phyloP scores from a whole-genome alignment of 164 flowering plant species.

The Liquidambar formosana region DNA sequence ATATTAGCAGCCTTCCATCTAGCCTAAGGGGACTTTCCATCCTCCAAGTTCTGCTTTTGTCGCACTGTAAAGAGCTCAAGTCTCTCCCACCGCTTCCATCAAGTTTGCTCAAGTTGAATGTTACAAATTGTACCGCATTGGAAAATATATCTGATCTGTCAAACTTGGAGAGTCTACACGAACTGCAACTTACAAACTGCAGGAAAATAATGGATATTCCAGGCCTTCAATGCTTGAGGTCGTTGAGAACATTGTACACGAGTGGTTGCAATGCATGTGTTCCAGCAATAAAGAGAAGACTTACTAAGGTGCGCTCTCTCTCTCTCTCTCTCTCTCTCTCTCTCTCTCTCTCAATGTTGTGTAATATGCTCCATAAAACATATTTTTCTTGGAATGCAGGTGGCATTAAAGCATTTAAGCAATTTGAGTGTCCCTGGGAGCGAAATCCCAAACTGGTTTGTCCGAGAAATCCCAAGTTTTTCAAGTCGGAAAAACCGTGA shows the following conservation, averaged over 20 bases:
- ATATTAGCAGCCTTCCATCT: conserved; percentile 30
- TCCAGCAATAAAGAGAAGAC: conserved; percentile 22
- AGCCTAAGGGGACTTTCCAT: conserved; percentile 26
- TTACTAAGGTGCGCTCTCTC: too few relatives aligned
- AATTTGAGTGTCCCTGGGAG: conserved; percentile 38
- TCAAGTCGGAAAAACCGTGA: conserved; percentile 21
- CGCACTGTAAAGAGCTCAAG: conserved; percentile 25
- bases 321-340: too few relatives aligned
- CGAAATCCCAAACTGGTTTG: conserved; percentile 43
- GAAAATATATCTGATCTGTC: conserved; percentile 33
- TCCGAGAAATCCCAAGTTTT: conserved; percentile 12
- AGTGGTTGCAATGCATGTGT: conserved; percentile 31
- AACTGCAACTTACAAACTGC: conserved; percentile 33
- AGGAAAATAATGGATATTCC: conserved; percentile 25
- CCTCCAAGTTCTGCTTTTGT: conserved; percentile 22
- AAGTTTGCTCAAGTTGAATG: conserved; percentile 22
- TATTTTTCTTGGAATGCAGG: conserved; percentile 25
- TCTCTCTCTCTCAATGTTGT: too few relatives aligned
- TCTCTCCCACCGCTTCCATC: conserved; percentile 38
- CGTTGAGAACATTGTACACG: conserved; percentile 28
- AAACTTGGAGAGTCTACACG: conserved; percentile 21
- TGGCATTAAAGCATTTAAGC: conserved; percentile 22
- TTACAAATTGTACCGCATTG: conserved; percentile 25
- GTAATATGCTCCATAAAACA: too few relatives aligned
- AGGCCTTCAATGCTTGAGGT: conserved; percentile 35